Base-by-base conservation (phyloP, 345 rosid genomes). In the Dipteronia sinensis region DNA sequence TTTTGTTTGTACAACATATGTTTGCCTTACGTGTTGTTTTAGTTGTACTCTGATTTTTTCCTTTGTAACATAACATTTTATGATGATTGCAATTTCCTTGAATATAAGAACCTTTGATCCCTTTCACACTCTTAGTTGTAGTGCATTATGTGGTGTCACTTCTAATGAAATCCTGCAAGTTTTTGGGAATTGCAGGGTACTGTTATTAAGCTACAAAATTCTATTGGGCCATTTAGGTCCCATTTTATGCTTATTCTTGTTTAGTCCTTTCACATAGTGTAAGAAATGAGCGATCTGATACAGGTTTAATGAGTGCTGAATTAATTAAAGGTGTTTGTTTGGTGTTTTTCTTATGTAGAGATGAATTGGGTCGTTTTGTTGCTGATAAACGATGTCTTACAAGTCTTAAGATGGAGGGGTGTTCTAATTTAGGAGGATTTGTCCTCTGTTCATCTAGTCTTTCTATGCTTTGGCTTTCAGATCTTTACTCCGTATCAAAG, bases 301-400 rank as follows among this genome's bases (percentile, higher is more conserved):
- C 61, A 46, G 13, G 31, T 66, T 78, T 59, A 34, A 10, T 1
- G 17, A 25, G 6, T 69, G 63, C 42, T 13, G 59, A n/a, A 51
- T 82, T 67, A 19, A 77, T 74, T 47, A 9, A 53, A 49, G 4
- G 34, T 72, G 1, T n/a, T 29, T 80, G 81, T 23, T 25, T 76
- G 76, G 69, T 44, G 70, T 38, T 53, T 80, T 69, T 76, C 69
- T 11, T 67, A 51, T 85, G 85, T 81, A 94, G 98, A 53, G 96
- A 93, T 84, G 99, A 94, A 83, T 76, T 97, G 78, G 88, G 90
- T 83, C 98, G 98, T 63, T 97, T 94, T 93, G 98, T 97, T 76
- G 94, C 99, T 58, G 93, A 93, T 80, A 94, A 88, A 80, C 92
- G 91, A 77, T 90, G 94, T 82, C 93, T 93, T 12, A 83, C 82